Evolutionary conservation across 2,329 filamentous ascomycete species (phyloP), one percentile per base, ranked within the genome.

Genomic region (Atkinsonella hypoxylon): DNA sequence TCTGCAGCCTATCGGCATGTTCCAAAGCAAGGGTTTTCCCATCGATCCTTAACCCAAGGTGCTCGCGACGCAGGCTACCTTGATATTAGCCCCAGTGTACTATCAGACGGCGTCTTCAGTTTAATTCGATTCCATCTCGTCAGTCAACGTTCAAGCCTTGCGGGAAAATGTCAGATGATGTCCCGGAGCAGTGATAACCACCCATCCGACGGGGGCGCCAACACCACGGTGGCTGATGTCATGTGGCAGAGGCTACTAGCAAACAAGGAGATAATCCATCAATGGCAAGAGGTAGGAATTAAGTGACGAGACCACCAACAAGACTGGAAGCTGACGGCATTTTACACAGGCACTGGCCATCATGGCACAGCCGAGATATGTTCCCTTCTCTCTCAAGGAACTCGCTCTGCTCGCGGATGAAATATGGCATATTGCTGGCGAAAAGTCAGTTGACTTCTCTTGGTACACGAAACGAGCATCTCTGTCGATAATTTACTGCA

Each of bases 381-480:
- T 94, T 34, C 80, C 88, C 0, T 70, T 80, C 9, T 90, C 89
- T 0, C 64, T 96, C 3, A 76, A 76, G 43, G 93, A 97, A 69
- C 78, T 98, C 4, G 82, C 85, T 41, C 74, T 78, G 47, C 79
- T 98, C 4, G 79, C 85, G n/a, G 91, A 96, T 65, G 93, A 98
- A 66, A 94, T 98, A 48, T 87, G 86, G 76, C 89, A 86, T 61
- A 79, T 95, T 4, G 81, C 91, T 0, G 88, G 89, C 47, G 93
- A 97, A 66, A 74, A 71, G 20, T 78, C 83, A 20, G 87, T 96
- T 53, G 90, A 97, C 66, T 78, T 81, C 4, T 83, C 82, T 4
- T 98, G 93, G 93, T 98, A 98, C 61, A 72, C 76, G 51, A 81
- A 81, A 62, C 76, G 78, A 46, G 77, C 71, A 3, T 74, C 73